Evolutionary conservation across 805 yeast genomes (phyloP), one percentile per base, ranked within the genome.

Genomic region (Yamadazyma scolyti): DNA sequence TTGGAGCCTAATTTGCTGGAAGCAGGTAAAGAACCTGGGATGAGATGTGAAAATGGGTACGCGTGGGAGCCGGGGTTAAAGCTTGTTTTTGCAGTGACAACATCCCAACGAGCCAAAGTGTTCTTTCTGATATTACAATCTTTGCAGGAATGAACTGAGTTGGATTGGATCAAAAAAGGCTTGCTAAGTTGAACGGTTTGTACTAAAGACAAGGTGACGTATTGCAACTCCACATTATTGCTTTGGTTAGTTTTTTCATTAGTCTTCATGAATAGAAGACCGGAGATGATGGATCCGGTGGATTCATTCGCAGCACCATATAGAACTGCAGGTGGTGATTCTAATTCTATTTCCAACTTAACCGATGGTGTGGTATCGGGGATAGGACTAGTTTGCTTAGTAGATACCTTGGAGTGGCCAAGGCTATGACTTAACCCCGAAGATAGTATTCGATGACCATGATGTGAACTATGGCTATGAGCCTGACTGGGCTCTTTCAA

Each of bases 1-100:
- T 74, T 49, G 5, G 63, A 54, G 4, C 95, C 88, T 11, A 84
- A 52, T n/a, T 78, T 65, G 20, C 79, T 56, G 1, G 95, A 75
- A 1, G 95, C 86, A 1, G 97, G 96, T 18, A 88, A 56, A 15
- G 82, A 68, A 0, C 99, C 98, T 0, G 96, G 95, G 6, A 93
- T 53, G 23, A 93, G 61, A 53, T 87, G 88, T 13, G 95, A 82
- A 52, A 93, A 90, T 2, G 98, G 99, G 54, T 85, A 93, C 1
- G 84, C 87, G 48, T 93, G 96, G 11, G 71, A 65, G 1, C 90
- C 93, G 4, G 64, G 56, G 6, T 79, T 65, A 40, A 87, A 74
- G n/a, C 71, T 65, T 1, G 77, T 67, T 1, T 75, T 64, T 18
- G 68, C 66, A 4, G 74, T 62, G 34, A 93, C 68, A 8, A 93